Base-by-base conservation (phyloP, 306 rosid genomes). In the Fragaria vesca region DNA sequence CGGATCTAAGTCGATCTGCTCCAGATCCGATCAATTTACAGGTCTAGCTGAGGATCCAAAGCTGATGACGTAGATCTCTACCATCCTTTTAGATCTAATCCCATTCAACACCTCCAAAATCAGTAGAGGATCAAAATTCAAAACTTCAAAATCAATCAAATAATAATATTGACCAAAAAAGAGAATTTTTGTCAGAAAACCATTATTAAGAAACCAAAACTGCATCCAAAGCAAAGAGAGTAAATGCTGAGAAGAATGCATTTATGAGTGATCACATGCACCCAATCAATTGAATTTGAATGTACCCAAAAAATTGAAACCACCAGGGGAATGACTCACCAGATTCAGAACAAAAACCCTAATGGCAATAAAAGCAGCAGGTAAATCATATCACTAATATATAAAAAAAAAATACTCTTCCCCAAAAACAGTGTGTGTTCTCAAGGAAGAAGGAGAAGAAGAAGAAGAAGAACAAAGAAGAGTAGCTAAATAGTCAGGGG, bases 261-360 rank as follows among this genome's bases (percentile, higher is more conserved):
- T 89, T 89, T 88, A 91, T 79, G 91, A 82, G 80, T 18, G 77
- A 75, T 89, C 91, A 88, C 97, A 85, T 87, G 94, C 62, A 78
- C 74, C 81, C 72, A 85, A 86, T 85, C 79, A 87, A 89, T 89
- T 51, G 34, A 32, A 32, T 2, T 32, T 32, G 45, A 74, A 62
- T 62, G 76, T 36, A 12, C 67, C 77, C 72, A 79, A 79, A 79
- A 43, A 43, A 43, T 42, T 54, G 69, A 77, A 78, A 82, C 51
- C 81, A 61, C 20, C 43, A 71, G 21, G 52, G 47, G 42, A 69
- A 85, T 74, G 76, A 45, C 79, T 80, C 65, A 17, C 81, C 34
- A 62, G 74, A 51, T 71, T 88, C 34, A 75, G 58, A 55, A 36
- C 66, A 82, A 55, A 50, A 71, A 32, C 75, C 78, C 75, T 34